phyloP scores from a whole-genome alignment of 2,329 filamentous ascomycete genomes.

The Coniochaeta sp. region DNA sequence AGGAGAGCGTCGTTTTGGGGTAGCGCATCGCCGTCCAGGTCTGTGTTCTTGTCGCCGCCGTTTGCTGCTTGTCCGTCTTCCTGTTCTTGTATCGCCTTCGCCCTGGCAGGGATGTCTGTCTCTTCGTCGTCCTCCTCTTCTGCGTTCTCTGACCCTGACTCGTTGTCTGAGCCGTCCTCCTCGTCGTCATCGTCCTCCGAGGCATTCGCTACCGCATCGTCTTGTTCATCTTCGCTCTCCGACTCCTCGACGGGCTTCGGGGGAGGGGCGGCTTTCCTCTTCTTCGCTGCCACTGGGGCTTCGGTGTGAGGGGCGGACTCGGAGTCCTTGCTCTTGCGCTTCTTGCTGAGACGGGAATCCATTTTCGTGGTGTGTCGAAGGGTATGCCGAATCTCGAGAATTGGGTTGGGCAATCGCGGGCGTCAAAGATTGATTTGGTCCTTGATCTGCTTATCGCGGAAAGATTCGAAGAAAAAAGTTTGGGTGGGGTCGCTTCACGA shows the following conservation, averaged over 20 bases:
- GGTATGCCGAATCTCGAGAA: neutral
- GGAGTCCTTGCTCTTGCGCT: conserved; percentile 27
- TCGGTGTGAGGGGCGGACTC: conserved; percentile 4
- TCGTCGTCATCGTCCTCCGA: conserved; percentile 9
- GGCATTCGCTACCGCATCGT: conserved; percentile 7
- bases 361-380: too few relatives aligned
- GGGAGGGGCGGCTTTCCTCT: conserved; percentile 8
- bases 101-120: conserved; percentile 6
- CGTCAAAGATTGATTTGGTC: neutral
- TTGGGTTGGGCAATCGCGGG: neutral
- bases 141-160: neutral
- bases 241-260: conserved; percentile 6
- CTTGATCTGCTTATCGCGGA: conserved; percentile 1
- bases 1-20: conserved; percentile 44
- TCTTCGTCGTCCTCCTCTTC: conserved; percentile 1
- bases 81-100: conserved; percentile 4
- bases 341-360: conserved; percentile 24
- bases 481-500: conserved; percentile 6
- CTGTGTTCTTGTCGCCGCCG: conserved; percentile 21
- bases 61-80: conserved; percentile 15
- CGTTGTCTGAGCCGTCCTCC: conserved; percentile 4
- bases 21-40: conserved; percentile 24
- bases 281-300: conserved; percentile 8
- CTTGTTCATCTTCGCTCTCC: conserved; percentile 5
- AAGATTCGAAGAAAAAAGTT: conserved; percentile 6